These are phyloP conservation scores for Hypocrella siamensis DNA, from an alignment of 2,329 filamentous ascomycete species.

Conservation along the genomic window DNA sequence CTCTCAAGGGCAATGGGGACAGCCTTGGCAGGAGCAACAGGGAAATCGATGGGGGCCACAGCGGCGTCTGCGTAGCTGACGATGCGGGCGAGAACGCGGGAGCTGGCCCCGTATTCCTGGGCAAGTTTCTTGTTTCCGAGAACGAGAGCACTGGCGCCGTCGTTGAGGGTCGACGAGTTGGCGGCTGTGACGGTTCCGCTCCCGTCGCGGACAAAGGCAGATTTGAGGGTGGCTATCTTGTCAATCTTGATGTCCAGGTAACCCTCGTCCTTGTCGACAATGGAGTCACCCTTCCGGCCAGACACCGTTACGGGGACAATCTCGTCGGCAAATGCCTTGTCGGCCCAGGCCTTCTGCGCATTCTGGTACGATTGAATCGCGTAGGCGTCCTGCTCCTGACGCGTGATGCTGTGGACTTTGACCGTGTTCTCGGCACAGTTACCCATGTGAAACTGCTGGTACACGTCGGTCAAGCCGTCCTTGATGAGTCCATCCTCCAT, in stretches of 20 bases:
- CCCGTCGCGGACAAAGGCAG: slow-evolving; percentile 75
- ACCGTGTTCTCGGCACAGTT: slow-evolving; percentile 91
- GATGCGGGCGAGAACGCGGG: slow-evolving; percentile 74
- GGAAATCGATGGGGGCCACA: slow-evolving; percentile 84
- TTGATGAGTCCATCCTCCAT: slow-evolving; percentile 87
- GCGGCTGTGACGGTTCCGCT: slow-evolving; percentile 86
- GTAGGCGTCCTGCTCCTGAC: slow-evolving; percentile 82
- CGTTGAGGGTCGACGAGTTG: slow-evolving; percentile 87
- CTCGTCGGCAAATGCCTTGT: slow-evolving; percentile 72
- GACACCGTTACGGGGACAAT: slow-evolving; percentile 78
- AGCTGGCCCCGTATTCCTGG: slow-evolving; percentile 60
- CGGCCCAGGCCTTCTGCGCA: slow-evolving; percentile 78
- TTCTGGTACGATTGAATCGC: slow-evolving; percentile 80
- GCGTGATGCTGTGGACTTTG: slow-evolving; percentile 66
- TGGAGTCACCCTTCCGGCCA: slow-evolving; percentile 64
- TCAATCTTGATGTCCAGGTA: slow-evolving; percentile 77
- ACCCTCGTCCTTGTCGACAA: slow-evolving; percentile 75
- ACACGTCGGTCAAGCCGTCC: slow-evolving; percentile 91
- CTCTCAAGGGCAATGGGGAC: slow-evolving; percentile 79
- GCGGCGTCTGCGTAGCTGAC: slow-evolving; percentile 80
- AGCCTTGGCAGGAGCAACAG: slow-evolving; percentile 79
- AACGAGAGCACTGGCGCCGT: slow-evolving; percentile 82
- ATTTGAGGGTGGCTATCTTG: slow-evolving; percentile 74
- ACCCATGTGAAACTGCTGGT: slow-evolving; percentile 95
- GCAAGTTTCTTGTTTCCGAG: slow-evolving; percentile 69